A percentile compares a stretch with the other conserved stretches of the same genome.
These are phyloP conservation scores for Escovopsis weberi DNA, from an alignment of 2,329 filamentous ascomycete species.

Conservation along the genomic window DNA sequence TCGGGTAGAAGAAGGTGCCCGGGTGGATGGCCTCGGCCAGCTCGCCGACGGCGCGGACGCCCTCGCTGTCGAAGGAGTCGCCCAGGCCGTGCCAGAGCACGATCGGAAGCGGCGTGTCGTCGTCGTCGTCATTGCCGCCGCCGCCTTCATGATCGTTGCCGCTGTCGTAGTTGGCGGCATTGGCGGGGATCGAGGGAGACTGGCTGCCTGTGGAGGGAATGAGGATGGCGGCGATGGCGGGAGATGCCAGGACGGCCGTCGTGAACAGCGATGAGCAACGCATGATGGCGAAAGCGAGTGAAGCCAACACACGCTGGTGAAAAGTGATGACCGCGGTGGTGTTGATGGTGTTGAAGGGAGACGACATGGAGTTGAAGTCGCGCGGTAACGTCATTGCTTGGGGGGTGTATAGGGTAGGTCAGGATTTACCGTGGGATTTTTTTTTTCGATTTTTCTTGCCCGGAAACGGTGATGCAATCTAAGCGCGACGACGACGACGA, in stretches of 20 bases:
- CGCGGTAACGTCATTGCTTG: too few species aligned
- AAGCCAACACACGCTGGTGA: conserved; percentile 10
- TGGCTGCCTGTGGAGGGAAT: conserved; percentile 13
- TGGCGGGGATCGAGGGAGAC: too few species aligned
- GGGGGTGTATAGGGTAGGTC: too few species aligned
- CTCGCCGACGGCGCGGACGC: conserved; percentile 55
- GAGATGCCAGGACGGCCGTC: conserved; percentile 2
- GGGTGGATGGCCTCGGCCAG: conserved; percentile 62
- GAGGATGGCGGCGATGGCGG: conserved; percentile 2
- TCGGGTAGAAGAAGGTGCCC: conserved; percentile 70
- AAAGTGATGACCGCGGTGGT: not conserved
- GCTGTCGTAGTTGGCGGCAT: too few species aligned
- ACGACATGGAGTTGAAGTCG: too few species aligned
- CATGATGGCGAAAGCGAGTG: not conserved
- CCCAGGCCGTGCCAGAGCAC: conserved; percentile 85
- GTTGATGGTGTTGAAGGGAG: too few species aligned
- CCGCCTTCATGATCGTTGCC: too few species aligned
- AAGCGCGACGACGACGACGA: too few species aligned
- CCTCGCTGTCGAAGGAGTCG: conserved; percentile 63
- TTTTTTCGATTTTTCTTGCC: too few species aligned
- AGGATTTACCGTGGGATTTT: too few species aligned
- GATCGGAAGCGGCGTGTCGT: conserved; percentile 65
- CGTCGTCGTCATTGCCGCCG: conserved; percentile 20
- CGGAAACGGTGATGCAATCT: too few species aligned
- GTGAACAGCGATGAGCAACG: not conserved